Percentiles rank a stretch among this genome's conserved stretches.
These are phyloP conservation scores for Barbarea vulgaris DNA, from an alignment of 345 rosid genomes.

Conservation along the genomic window DNA sequence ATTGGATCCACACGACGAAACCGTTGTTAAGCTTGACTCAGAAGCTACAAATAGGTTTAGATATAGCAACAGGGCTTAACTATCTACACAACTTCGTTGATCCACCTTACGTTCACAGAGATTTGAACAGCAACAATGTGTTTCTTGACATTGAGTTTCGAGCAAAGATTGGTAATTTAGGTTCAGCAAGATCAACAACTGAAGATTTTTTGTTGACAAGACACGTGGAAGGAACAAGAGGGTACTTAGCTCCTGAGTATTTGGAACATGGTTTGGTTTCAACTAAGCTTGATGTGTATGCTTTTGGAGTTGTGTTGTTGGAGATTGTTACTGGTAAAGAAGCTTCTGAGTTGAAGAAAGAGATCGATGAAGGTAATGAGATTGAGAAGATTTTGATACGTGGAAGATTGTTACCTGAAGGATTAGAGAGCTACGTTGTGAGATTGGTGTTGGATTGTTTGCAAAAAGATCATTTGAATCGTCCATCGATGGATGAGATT, in stretches of 20 bases:
- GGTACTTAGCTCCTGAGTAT: constrained; percentile 89
- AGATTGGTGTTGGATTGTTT: constrained; percentile 60
- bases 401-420: constrained; percentile 52
- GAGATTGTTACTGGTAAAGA: constrained; percentile 75
- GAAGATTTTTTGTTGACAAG: constrained; percentile 68
- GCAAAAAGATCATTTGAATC: constrained; percentile 54
- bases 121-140: constrained; percentile 67
- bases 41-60: constrained; percentile 62
- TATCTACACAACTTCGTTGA: constrained; percentile 61
- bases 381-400: constrained; percentile 48
- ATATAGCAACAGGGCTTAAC: constrained; percentile 75
- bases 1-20: constrained; percentile 59
- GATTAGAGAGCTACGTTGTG: constrained; percentile 44
- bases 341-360: constrained; percentile 43
- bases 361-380: constrained; percentile 32
- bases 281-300: constrained; percentile 78
- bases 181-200: constrained; percentile 57
- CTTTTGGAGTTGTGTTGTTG: constrained; percentile 72
- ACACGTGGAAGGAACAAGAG: constrained; percentile 83
- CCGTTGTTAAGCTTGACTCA: constrained; percentile 55
- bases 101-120: constrained; percentile 63
- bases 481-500: constrained; percentile 73
- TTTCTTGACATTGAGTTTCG: constrained; percentile 79
- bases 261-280: constrained; percentile 73
- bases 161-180: constrained; percentile 81